A percentile compares a stretch with the other conserved stretches of the same genome.
phyloP scores from a whole-genome alignment of 148 eudicot species.

The Camellia lanceoleosa region DNA sequence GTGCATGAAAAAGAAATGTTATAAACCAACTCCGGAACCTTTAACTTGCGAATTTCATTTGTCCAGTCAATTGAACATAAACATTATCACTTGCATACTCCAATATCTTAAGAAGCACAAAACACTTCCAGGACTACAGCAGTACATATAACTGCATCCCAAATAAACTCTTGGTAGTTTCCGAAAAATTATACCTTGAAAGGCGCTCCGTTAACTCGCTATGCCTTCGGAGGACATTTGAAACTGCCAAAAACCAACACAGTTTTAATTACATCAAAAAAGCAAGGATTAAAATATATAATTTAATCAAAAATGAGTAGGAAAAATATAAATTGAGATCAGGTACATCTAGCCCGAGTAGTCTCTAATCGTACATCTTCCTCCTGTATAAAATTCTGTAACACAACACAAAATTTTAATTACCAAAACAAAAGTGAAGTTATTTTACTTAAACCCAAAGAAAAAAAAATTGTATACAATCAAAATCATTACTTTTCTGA shows the following conservation, averaged over 20 bases:
- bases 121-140: neutral
- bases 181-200: conserved; percentile 52
- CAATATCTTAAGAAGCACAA: neutral
- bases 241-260: conserved; percentile 48
- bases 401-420: neutral
- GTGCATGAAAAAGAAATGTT: neutral
- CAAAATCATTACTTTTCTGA: neutral
- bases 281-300: neutral
- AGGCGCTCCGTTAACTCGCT: conserved; percentile 75
- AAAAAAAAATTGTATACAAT: neutral
- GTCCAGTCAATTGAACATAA: conserved; percentile 3
- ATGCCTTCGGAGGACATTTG: conserved; percentile 75
- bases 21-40: neutral
- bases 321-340: neutral
- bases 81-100: neutral
- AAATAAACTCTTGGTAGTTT: neutral
- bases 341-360: conserved; percentile 70
- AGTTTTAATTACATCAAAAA: neutral
- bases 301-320: neutral
- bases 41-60: neutral
- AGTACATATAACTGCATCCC: neutral
- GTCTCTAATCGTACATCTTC: conserved; percentile 61
- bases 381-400: conserved; percentile 50
- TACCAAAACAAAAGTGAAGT: neutral
- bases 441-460: too few relatives aligned